These are phyloP conservation scores for Leccinum uliginosum DNA, from an alignment of 768 basidiomycete species.

Conservation along the genomic window DNA sequence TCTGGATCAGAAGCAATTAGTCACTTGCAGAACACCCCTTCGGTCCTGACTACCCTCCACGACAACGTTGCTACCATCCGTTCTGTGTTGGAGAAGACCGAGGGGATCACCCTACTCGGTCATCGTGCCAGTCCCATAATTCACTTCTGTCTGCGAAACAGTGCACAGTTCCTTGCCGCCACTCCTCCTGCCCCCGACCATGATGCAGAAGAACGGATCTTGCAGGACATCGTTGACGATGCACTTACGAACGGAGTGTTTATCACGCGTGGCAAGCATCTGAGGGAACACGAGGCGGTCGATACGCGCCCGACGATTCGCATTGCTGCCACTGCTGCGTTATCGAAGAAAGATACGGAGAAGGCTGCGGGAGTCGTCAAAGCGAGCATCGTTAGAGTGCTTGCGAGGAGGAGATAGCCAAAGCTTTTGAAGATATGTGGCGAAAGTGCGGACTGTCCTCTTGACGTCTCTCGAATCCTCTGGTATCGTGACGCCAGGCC, in stretches of 20 bases:
- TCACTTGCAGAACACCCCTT: constrained; percentile 70
- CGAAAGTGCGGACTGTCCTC: not conserved
- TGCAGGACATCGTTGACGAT: constrained; percentile 95
- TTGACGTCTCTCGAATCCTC: not conserved
- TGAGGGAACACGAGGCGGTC: constrained; percentile 78
- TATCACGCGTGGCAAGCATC: constrained; percentile 76
- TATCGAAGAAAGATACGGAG: constrained; percentile 89
- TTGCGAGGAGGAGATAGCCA: constrained; percentile 54
- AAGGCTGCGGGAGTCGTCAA: constrained; percentile 78
- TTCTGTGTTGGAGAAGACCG: constrained; percentile 74
- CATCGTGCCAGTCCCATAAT: constrained; percentile 85
- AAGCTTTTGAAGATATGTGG: not conserved
- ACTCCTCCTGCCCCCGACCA: constrained; percentile 41
- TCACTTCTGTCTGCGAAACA: constrained; percentile 64
- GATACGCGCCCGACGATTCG: constrained; percentile 83
- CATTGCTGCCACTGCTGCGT: constrained; percentile 71
- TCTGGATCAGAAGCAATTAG: constrained; percentile 83
- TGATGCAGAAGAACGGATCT: constrained; percentile 65
- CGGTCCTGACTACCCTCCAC: constrained; percentile 70
- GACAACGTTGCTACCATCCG: constrained; percentile 79
- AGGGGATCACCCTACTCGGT: constrained; percentile 79
- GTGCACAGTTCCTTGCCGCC: constrained; percentile 18
- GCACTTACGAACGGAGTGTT: constrained; percentile 76
- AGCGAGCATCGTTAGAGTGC: constrained; percentile 67
- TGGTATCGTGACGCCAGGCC: not conserved